phyloP scores from a whole-genome alignment of 2,329 filamentous ascomycete species.

The Apiospora malaysiana region DNA sequence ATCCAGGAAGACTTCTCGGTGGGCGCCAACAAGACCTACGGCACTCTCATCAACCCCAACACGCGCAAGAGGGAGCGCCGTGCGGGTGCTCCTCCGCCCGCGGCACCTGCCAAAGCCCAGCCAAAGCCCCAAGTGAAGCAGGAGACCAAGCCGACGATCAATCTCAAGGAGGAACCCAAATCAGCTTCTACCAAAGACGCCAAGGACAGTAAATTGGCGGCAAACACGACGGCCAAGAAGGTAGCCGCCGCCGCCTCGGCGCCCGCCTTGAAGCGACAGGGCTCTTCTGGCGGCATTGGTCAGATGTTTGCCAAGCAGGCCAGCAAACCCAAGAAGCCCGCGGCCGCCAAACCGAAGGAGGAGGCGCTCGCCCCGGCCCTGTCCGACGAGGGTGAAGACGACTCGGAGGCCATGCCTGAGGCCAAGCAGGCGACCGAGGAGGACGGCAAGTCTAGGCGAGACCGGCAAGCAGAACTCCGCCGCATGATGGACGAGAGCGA shows the following conservation, averaged over 20 bases:
- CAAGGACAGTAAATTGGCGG: conserved; percentile 31
- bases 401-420: conserved; percentile 33
- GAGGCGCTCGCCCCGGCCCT: conserved; percentile 34
- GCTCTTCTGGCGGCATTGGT: conserved; percentile 38
- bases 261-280: conserved; percentile 56
- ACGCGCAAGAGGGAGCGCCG: conserved; percentile 59
- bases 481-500: conserved; percentile 45
- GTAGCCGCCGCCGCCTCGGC: conserved; percentile 29
- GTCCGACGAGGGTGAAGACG: conserved; percentile 43
- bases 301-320: conserved; percentile 43
- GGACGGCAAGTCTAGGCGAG: conserved; percentile 33
- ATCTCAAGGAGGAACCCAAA: conserved; percentile 47
- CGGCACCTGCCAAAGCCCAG: conserved; percentile 33
- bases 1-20: conserved; percentile 61
- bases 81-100: conserved; percentile 35
- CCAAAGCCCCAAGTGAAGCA: conserved; percentile 37
- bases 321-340: conserved; percentile 40
- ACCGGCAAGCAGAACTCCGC: conserved; percentile 38
- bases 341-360: conserved; percentile 24
- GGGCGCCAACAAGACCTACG: conserved; percentile 66
- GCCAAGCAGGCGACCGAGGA: conserved; percentile 31
- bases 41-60: conserved; percentile 75
- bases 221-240: conserved; percentile 49
- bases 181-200: conserved; percentile 35
- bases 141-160: conserved; percentile 45